Evolutionary conservation across 257 asterid genomes (phyloP), one percentile per base, ranked within the genome.

Genomic region (Fraxinus americana): DNA sequence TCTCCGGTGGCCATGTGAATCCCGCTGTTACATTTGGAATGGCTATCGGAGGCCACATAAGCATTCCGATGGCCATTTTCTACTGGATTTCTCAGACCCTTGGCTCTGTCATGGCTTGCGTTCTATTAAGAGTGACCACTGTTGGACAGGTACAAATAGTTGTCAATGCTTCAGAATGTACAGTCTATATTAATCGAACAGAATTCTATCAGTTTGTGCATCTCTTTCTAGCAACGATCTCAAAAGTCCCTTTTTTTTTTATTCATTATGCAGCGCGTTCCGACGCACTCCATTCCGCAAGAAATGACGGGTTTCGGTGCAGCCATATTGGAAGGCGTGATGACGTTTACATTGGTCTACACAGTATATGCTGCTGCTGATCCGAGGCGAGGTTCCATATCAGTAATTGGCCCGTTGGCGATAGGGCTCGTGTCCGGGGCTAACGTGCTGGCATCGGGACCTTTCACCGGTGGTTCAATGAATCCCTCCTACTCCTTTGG

Each of bases 301-400:
- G 94, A 91, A 38, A 94, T 94, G 98, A 94, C 98, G 0, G 98
- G 98, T 10, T 91, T 92, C 10, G 98, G 97, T 14, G 98, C 93
- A 16, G 85, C 97, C 19, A 67, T 91, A 36, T 79, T 94, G 7
- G 97, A 92, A 76, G 97, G 97, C 0, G 79, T 88, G 68, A 94
- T 89, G 97, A 90, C 98, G 41, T 94, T 94, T 57, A 87, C 79
- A 16, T 43, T 94, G 10, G 98, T 92, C 2, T 94, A 92, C 89
- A 89, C 98, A 0, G 89, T 88, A 9, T 91, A 87, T 17, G 97
- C 91, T 10, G 89, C 93, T 1, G 73, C 87, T 7, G 97, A 92
- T 72, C 82, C 85, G 6, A 88, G 88, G 72, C 84, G 89, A 27
- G 96, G 93, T 4, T 14, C 82, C 25, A 72, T 67, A 67, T 89